Evolutionary conservation across 129 eudicot genomes (phyloP), one percentile per base, ranked within the genome.

Genomic region (Scalesia atractyloides): DNA sequence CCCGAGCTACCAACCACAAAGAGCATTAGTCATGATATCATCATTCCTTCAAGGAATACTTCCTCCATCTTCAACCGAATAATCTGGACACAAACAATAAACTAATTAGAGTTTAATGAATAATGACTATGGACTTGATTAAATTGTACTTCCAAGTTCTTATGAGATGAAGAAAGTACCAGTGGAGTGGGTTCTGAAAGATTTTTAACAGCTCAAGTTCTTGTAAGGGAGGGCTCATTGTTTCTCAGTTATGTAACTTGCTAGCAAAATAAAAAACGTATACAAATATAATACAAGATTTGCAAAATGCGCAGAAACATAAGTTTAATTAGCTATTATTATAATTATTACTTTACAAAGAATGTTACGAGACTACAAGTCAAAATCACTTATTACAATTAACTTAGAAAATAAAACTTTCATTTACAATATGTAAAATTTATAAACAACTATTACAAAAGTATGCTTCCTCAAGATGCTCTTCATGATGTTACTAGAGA

Each of bases 1-100:
- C 66, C 90, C 90, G 24, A 80, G 84, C 46, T 85, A 78, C 80
- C 90, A 88, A 60, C 90, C 88, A 43, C 75, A 78, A 56, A 73
- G 90, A 72, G 88, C 86, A 9, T 20, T 81, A 36, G 44, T 68
- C 52, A 74, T 88, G 86, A 72, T 88, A 66, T 80, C 88, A 22
- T 81, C 90, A n/a, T 85, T 82, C 56, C 82, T 88, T 44, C 58
- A 75, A 49, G 88, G 90, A 34, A 63, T 44, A 34, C 83, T 85
- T 50, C 91, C 91, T 67, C 73, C 80, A 50, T 30, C 84, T 37
- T 78, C 37, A 16, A 50, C 43, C 34, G 41, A 58, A 47, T 68
- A 19, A 68, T 36, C 61, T 76, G 49, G 19, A 68, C 62, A 33
- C 7, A 30, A 59, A 2, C 43, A 72, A 67, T 61, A 24, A n/a